Evolutionary conservation across 345 rosid species (phyloP), one percentile per base, ranked within the genome.

Genomic region (Boechera stricta): DNA sequence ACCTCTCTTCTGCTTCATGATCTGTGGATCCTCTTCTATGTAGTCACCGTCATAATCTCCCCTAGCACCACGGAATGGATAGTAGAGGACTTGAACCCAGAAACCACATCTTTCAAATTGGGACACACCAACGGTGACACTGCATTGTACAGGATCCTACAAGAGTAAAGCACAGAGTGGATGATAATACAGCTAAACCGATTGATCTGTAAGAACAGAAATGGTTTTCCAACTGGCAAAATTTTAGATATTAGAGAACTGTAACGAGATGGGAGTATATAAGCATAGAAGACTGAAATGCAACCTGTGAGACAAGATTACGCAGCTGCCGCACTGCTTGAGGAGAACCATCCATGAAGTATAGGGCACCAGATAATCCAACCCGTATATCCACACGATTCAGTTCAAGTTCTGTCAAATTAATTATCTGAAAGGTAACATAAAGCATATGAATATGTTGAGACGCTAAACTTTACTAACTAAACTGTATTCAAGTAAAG

Each of bases 291-390:
- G 69, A 67, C 51, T 49, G 49, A 75, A 73, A 77, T 41, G 52
- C 76, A 84, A 94, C 98, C 97, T 94, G 98, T 44, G 98, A 94
- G 75, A 89, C 94, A 72, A 94, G 95, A 85, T 85, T 88, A 21
- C 90, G 91, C 83, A 94, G 77, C 86, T 94, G 98, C 74, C 98
- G 85, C 21, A 92, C 94, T 74, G 98, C 96, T 85, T 92, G 98
- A 62, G 98, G 90, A 81, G 99, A 95, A 58, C 97, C 98, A 85
- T 95, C 93, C 98, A 92, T 92, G 81, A 86, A 95, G 73, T 92
- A 91, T 54, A 92, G 78, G 65, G 94, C 88, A 78, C 97, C 98
- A 26, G 99, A 91, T 76, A 92, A 84, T 62, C 99, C 99, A 72
- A 95, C 99, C 82, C 92, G 85, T 78, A 92, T 87, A 81, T 95